Evolutionary conservation across 345 rosid genomes (phyloP), one percentile per base, ranked within the genome.

Genomic region (Microcos paniculata): DNA sequence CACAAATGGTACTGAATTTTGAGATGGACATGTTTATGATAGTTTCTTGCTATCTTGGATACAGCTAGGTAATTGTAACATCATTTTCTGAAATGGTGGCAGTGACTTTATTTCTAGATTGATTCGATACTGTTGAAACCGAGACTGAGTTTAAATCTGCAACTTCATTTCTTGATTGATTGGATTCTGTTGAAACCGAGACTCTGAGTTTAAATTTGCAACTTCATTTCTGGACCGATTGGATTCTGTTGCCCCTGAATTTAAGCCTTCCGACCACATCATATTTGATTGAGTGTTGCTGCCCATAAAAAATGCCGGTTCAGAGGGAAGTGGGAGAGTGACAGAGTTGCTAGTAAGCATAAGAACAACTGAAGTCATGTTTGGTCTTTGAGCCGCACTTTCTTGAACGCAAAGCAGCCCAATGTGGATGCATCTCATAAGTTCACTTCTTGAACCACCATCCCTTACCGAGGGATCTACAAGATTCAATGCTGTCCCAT

Each of bases 321-420:
- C 4, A 31, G 83, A 76, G 0, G 89, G 88, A 11, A 45, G 24
- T 7, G 77, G 78, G 14, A 80, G 76, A 16, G 80, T 76, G 10
- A 80, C 26, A 4, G 82, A 81, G 26, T 72, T 31, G 71, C 84
- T 80, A 6, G 53, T 73, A 12, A 84, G 85, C 90, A 85, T 83
- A 26, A 79, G 69, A 62, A 73, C 73, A 13, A 88, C 59, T 0
- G 70, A 64, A 28, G 77, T 56, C 89, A 83, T 84, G 7, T 71
- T 78, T 10, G 86, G 88, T 26, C 84, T 72, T 2, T 70, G 65
- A 8, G 72, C 80, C 4, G 35, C 75, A 31, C 83, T 79, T 21
- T 84, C 86, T 68, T 86, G 92, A 43, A 76, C 83, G 21, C 90
- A 86, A 0, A 86, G 74, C 35, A 88, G 65, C 0, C 80, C 86